Conservation (phyloP, 2,329 filamentous ascomycete genomes). For the Xylaria digitata region DNA sequence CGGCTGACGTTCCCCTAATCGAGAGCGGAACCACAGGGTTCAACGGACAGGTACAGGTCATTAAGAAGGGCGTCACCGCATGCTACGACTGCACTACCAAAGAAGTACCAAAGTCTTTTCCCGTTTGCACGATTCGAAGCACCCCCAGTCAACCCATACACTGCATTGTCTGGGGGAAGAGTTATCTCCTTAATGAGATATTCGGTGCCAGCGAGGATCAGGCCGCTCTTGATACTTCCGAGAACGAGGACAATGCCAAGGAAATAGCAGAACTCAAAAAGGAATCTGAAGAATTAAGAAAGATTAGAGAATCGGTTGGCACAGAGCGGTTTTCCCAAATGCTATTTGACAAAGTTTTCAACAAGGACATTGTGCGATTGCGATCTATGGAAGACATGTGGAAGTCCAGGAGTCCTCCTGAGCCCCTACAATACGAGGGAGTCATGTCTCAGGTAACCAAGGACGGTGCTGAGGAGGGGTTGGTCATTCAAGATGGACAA, state of each 20-base stretch:
- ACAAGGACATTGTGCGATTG: slow-evolving; percentile 83
- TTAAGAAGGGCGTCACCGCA: slow-evolving; percentile 89
- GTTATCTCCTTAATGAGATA: slow-evolving; percentile 93
- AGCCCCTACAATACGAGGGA: slow-evolving; percentile 75
- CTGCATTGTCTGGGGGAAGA: slow-evolving; percentile 99
- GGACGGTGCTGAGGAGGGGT: slow-evolving; percentile 63
- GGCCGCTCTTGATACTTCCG: slow-evolving; percentile 80
- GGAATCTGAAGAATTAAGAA: slow-evolving; percentile 85
- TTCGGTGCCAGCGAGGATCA: slow-evolving; percentile 94
- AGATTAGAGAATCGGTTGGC: slow-evolving; percentile 83
- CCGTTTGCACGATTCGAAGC: slow-evolving; percentile 96
- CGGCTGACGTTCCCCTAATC: slow-evolving; percentile 88
- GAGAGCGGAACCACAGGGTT: slow-evolving; percentile 98
- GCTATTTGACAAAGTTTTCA: slow-evolving; percentile 94
- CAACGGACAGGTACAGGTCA: slow-evolving; percentile 97
- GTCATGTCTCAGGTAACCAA: slow-evolving; percentile 65
- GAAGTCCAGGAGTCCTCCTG: slow-evolving; percentile 82
- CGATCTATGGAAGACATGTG: slow-evolving; percentile 95
- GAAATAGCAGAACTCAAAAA: slow-evolving; percentile 90
- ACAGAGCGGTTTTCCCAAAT: slow-evolving; percentile 79
- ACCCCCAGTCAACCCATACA: slow-evolving; percentile 97
- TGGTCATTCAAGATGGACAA: slow-evolving; percentile 74
- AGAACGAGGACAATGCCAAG: slow-evolving; percentile 82
- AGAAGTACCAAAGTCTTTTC: slow-evolving; percentile 89
- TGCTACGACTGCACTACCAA: slow-evolving; percentile 97